Evolutionary conservation across 1,284 basidiomycete genomes (phyloP), one percentile per base, ranked within the genome.

Genomic region (Sanghuangporus weigelae): DNA sequence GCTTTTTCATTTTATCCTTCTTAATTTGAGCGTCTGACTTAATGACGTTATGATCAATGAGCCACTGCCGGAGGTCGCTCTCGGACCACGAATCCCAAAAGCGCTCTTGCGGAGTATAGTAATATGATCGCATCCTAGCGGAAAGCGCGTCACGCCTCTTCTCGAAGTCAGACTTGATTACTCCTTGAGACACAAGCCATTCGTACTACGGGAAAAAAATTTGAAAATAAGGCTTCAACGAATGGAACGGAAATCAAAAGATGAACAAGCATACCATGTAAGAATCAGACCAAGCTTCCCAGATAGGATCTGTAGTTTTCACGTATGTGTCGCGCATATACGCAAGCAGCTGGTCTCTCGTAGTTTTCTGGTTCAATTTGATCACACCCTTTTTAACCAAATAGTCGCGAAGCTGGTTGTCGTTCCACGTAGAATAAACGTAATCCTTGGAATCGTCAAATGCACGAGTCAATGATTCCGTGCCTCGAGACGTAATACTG

Each of bases 401-500:
- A 77, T 89, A 97, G 0, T 73, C 73, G 62, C 84, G 79, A 53
- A 93, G 76, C 66, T 82, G 79, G 70, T 81, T 88, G 69, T 96
- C 92, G 65, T 89, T 85, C 95, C 95, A 96, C 1, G 87, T 84
- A 0, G 90, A 93, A 73, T 92, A 96, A 7, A 95, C 76, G 69
- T 95, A 96, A 74, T 97, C 94, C 72, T 86, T 91, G 38, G 86
- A 75, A 67, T 91, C 85, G 63, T 95, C 88, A 46, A 95, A 73
- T 19, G 79, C 78, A 48, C 80, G 79, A 12, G 75, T 76, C 16
- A 82, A 83, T n/a, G 84, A 79, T 49, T 81, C 78, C 0, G 87
- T 85, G 3, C 84, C 81, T 67, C 84, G 80, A 1, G 82, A 78
- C 14, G 71, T 73, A 2, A 74, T 66, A 54, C 73, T 78, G 7